Conservation (phyloP, 495 filamentous ascomycete genomes). For the Lasiosphaeriaceae sp. region DNA sequence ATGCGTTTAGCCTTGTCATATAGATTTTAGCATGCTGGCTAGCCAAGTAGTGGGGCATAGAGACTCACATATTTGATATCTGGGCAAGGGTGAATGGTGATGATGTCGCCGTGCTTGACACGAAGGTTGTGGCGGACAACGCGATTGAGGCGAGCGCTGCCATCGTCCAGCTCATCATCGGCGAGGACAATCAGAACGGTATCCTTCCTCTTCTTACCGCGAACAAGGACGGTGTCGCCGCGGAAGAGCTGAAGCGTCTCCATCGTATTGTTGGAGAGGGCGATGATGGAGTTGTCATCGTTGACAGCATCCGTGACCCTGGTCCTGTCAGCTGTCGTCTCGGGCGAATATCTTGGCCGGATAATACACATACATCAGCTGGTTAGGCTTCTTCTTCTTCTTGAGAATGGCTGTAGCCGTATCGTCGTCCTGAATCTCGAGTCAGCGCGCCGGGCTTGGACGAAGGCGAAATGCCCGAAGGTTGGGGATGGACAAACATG, state of each 20-base stretch:
- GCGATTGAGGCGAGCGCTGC: conserved; percentile 93
- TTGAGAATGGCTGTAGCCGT: conserved; percentile 97
- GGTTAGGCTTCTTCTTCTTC: conserved; percentile 99
- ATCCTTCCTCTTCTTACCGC: conserved; percentile 99
- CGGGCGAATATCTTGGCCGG: neutral
- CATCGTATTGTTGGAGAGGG: conserved; percentile 98
- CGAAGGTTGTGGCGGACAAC: conserved; percentile 97
- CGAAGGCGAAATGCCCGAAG: neutral
- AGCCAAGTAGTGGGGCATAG: neutral
- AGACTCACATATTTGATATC: conserved; percentile 97
- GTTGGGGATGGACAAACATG: conserved; percentile 59
- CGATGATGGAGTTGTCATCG: conserved; percentile 99
- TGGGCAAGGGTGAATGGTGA: conserved; percentile 98
- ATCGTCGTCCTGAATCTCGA: conserved; percentile 66
- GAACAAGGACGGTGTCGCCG: conserved; percentile 94
- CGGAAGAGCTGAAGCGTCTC: conserved; percentile 96
- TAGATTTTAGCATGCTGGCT: neutral
- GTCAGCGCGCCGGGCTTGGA: conserved; percentile 21
- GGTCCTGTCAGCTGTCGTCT: conserved; percentile 22
- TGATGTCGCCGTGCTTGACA: conserved; percentile 95
- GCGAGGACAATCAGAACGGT: conserved; percentile 96
- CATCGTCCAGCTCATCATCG: conserved; percentile 97
- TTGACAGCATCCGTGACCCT: conserved; percentile 97
- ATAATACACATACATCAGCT: conserved; percentile 69
- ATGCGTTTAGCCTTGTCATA: conserved; percentile 85